A percentile compares a stretch with the other conserved stretches of the same genome.
These are phyloP conservation scores for Davidsoniella neocaledoniae DNA, from an alignment of 2,329 filamentous ascomycete species.

Conservation along the genomic window DNA sequence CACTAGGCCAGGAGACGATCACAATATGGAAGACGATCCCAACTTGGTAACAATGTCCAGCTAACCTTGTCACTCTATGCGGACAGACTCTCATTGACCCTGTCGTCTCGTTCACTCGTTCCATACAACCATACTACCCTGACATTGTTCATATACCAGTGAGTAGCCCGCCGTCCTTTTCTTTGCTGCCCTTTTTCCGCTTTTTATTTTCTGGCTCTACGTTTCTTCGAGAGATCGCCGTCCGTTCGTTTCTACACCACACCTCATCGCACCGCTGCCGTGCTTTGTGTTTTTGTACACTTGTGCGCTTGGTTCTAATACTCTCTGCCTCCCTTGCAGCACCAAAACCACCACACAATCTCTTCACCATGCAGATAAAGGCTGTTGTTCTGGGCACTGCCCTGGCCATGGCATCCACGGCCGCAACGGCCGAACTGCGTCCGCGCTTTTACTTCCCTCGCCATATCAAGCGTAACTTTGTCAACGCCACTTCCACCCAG, in stretches of 20 bases:
- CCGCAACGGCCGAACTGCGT: constrained; percentile 26
- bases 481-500: constrained; percentile 26
- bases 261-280: no score
- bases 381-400: constrained; percentile 29
- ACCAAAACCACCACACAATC: neutral
- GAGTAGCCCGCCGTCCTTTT: neutral
- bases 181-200: constrained; percentile 19
- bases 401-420: constrained; percentile 29
- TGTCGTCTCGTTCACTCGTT: constrained; percentile 45
- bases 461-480: constrained; percentile 34
- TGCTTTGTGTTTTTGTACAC: constrained; percentile 10
- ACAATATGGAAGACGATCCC: neutral
- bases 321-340: constrained; percentile 3
- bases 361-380: constrained; percentile 31
- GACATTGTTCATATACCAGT: constrained; percentile 19
- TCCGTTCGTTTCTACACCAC: neutral
- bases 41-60: neutral
- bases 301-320: constrained; percentile 10
- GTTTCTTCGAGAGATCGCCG: constrained; percentile 8
- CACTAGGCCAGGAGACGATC: neutral
- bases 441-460: constrained; percentile 42
- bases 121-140: constrained; percentile 17
- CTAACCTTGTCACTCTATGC: neutral
- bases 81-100: constrained; percentile 33
- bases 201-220: neutral